Conservation (phyloP, 352 stramenopile genomes). For the Globisporangium abappressorium region DNA sequence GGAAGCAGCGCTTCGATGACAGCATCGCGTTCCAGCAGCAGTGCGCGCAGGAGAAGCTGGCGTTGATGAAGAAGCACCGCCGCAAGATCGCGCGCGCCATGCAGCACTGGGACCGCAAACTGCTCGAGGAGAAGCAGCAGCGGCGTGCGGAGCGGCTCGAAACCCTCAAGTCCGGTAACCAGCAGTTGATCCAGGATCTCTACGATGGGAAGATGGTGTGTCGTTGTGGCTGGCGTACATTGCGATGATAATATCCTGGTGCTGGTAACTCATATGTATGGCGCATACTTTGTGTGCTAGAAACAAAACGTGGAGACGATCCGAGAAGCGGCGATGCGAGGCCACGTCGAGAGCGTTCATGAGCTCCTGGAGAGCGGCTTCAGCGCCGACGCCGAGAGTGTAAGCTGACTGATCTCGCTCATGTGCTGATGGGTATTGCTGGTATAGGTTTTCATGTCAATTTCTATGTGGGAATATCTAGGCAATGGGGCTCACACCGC, state of each 20-base stretch:
- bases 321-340: conserved; percentile 59
- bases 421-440: background rate
- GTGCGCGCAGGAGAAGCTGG: conserved; percentile 30
- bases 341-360: conserved; percentile 42
- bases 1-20: conserved; percentile 25
- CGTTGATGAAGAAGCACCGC: conserved; percentile 29
- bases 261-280: background rate
- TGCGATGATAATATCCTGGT: too few species aligned
- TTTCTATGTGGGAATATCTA: conserved; percentile 15
- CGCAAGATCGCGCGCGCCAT: conserved; percentile 36
- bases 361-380: conserved; percentile 52
- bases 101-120: conserved; percentile 33
- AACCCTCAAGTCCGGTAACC: conserved; percentile 38
- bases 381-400: conserved; percentile 53
- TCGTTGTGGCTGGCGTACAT: background rate
- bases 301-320: conserved; percentile 69
- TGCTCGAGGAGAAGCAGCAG: conserved; percentile 32
- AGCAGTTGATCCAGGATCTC: conserved; percentile 35
- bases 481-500: conserved; percentile 68
- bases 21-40: conserved; percentile 34
- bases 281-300: conserved; percentile 19
- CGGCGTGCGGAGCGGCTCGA: conserved; percentile 27
- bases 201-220: conserved; percentile 33
- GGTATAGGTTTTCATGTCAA: background rate
- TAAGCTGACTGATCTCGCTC: conserved; percentile 14